These are phyloP conservation scores for Sergeia podlipaevii DNA, from an alignment of 208 protist genomes.

Conservation along the genomic window DNA sequence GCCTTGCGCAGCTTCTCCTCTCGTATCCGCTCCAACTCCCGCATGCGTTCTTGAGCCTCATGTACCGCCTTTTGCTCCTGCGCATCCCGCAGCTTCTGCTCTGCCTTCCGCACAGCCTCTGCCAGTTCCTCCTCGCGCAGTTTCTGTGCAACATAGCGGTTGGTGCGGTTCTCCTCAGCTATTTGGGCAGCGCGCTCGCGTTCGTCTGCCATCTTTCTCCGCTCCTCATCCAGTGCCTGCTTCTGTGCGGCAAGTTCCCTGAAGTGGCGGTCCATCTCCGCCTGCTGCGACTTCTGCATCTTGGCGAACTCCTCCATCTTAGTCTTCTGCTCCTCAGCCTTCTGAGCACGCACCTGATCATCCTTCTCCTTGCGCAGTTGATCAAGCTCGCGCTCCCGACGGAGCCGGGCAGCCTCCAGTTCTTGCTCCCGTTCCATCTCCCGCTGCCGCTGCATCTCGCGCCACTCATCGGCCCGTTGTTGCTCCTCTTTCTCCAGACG, in stretches of 20 bases:
- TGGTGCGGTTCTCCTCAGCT: slow-evolving; percentile 38
- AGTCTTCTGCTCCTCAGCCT: slow-evolving; percentile 31
- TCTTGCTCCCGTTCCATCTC: slow-evolving; percentile 59
- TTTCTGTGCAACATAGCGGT: slow-evolving; percentile 34
- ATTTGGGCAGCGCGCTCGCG: slow-evolving; percentile 30
- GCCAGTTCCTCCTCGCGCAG: slow-evolving; percentile 62
- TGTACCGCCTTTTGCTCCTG: slow-evolving; percentile 40
- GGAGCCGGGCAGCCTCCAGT: slow-evolving; percentile 33
- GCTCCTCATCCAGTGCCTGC: slow-evolving; percentile 58
- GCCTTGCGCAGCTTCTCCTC: slow-evolving; percentile 35
- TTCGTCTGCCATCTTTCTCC: slow-evolving; percentile 52
- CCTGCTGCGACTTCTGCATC: slow-evolving; percentile 70
- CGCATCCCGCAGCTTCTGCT: slow-evolving; percentile 58
- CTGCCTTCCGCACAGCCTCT: slow-evolving; percentile 48
- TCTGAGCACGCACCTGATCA: slow-evolving; percentile 21
- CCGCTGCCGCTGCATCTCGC: slow-evolving; percentile 63
- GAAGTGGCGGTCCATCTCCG: slow-evolving; percentile 69
- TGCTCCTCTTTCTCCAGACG: slow-evolving; percentile 72
- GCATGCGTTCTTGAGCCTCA: slow-evolving; percentile 32
- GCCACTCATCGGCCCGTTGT: slow-evolving; percentile 62
- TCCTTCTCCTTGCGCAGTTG: slow-evolving; percentile 44
- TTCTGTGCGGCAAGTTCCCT: slow-evolving; percentile 66
- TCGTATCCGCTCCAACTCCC: slow-evolving; percentile 23
- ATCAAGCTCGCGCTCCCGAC: slow-evolving; percentile 33
- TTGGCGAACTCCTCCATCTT: slow-evolving; percentile 53